Conservation (phyloP, 108 stramenopile species). For the Nitzschia sp. region DNA sequence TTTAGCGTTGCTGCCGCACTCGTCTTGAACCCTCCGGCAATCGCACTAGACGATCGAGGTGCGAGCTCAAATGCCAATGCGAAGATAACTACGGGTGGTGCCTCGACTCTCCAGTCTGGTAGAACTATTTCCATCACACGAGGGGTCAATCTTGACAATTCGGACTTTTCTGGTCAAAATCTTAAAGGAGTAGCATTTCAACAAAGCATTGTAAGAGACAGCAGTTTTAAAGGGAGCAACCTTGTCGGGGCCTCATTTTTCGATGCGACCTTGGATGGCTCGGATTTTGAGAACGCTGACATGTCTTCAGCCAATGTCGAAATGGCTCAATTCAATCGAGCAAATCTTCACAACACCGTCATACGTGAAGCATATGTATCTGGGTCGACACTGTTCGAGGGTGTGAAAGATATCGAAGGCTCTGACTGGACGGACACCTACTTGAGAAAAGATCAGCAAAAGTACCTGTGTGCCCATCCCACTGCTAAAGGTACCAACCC, state of each 20-base stretch:
- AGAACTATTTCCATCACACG: slow-evolving; percentile 93
- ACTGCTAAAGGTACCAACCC: slow-evolving; percentile 94
- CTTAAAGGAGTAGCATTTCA: slow-evolving; percentile 95
- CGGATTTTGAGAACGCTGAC: slow-evolving; percentile 88
- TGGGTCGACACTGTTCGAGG: slow-evolving; percentile 90
- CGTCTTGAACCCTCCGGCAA: slow-evolving; percentile 21
- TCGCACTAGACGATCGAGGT: slow-evolving; percentile 44
- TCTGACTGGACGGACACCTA: slow-evolving; percentile 88
- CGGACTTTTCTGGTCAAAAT: slow-evolving; percentile 82
- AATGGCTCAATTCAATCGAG: slow-evolving; percentile 87
- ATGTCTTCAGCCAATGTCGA: slow-evolving; percentile 80
- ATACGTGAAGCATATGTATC: slow-evolving; percentile 89
- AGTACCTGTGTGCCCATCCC: slow-evolving; percentile 89
- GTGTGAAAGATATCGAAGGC: slow-evolving; percentile 75
- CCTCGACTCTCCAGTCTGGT: slow-evolving; percentile 84
- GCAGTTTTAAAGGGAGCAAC: slow-evolving; percentile 83
- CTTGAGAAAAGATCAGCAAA: slow-evolving; percentile 91
- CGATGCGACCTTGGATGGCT: slow-evolving; percentile 92
- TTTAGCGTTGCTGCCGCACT: slow-evolving; percentile 20
- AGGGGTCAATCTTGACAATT: slow-evolving; percentile 86
- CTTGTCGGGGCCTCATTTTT: slow-evolving; percentile 88
- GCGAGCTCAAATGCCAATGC: slow-evolving; percentile 63
- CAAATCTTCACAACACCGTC: slow-evolving; percentile 76
- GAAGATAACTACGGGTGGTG: slow-evolving; percentile 87
- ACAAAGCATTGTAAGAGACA: slow-evolving; percentile 89